Conservation (phyloP, 2,329 filamentous ascomycete genomes). For the Stemphylium vesicarium region DNA sequence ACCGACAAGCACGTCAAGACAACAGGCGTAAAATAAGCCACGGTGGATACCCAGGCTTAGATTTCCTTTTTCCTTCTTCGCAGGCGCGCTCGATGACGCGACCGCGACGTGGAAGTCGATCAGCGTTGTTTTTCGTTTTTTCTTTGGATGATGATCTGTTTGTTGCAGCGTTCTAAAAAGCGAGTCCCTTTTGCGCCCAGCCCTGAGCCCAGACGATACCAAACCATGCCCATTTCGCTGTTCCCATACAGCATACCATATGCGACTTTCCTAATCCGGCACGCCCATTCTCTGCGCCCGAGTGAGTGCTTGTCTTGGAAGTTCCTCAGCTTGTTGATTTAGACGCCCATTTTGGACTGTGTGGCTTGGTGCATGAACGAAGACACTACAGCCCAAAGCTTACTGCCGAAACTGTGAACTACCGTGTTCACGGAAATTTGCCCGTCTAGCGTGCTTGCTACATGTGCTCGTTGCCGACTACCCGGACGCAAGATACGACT, state of each 20-base stretch:
- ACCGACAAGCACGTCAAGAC: constrained; percentile 13
- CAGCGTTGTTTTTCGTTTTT: not conserved
- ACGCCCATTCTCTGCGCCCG: not conserved
- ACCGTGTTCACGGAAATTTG: not conserved
- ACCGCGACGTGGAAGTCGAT: not conserved
- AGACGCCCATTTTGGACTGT: not conserved
- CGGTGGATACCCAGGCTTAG: not conserved
- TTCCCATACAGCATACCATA: not conserved
- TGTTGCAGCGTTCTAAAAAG: not conserved
- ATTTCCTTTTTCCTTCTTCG: not conserved
- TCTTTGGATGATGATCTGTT: not conserved
- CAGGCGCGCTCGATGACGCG: not conserved
- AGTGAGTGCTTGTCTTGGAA: not conserved
- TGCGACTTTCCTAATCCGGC: not conserved
- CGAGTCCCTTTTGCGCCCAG: not conserved
- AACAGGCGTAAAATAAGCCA: not conserved
- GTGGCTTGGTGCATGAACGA: too few species aligned
- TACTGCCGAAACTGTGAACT: not conserved
- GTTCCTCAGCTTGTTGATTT: not conserved
- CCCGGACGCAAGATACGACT: not conserved
- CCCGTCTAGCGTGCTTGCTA: not conserved
- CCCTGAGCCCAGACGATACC: not conserved
- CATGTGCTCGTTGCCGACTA: not conserved
- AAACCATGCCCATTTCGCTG: not conserved
- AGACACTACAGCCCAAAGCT: too few species aligned